Conservation (phyloP, 208 protist genomes). For the Lotmaria passim region DNA sequence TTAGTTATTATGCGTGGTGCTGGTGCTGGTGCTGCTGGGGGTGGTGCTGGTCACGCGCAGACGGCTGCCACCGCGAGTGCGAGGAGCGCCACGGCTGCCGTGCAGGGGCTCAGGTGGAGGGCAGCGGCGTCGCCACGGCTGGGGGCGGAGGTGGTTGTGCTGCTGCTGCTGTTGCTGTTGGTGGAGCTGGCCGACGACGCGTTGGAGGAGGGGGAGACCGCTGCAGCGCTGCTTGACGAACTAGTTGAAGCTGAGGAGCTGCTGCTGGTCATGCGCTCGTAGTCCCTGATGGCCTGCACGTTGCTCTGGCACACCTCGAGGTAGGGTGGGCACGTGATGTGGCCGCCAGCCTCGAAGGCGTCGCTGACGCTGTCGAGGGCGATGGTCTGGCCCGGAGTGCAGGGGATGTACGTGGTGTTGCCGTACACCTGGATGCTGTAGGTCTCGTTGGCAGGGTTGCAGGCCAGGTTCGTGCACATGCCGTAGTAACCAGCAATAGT, state of each 20-base stretch:
- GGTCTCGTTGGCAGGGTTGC: background rate
- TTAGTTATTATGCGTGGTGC: too few species aligned
- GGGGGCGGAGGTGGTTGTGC: too few species aligned
- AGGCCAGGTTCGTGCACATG: conserved; percentile 1
- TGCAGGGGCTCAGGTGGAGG: too few species aligned
- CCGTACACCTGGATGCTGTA: conserved; percentile 12
- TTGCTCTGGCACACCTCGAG: conserved; percentile 26
- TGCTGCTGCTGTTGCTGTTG: too few species aligned
- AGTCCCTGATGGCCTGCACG: conserved; percentile 9
- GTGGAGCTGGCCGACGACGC: too few species aligned
- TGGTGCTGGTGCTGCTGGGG: background rate
- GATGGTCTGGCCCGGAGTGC: background rate
- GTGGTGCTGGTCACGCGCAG: background rate
- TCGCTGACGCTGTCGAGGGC: background rate
- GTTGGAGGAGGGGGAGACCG: too few species aligned
- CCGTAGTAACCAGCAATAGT: background rate
- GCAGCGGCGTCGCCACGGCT: too few species aligned
- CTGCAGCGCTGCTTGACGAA: too few species aligned
- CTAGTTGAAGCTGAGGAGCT: background rate
- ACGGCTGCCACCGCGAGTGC: background rate
- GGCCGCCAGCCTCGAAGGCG: conserved; percentile 10
- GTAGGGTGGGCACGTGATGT: conserved; percentile 20
- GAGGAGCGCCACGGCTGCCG: background rate
- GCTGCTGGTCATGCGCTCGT: background rate
- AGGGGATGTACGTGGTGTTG: background rate